Base-by-base conservation (phyloP, 805 yeast species). In the Ogataea pini region DNA sequence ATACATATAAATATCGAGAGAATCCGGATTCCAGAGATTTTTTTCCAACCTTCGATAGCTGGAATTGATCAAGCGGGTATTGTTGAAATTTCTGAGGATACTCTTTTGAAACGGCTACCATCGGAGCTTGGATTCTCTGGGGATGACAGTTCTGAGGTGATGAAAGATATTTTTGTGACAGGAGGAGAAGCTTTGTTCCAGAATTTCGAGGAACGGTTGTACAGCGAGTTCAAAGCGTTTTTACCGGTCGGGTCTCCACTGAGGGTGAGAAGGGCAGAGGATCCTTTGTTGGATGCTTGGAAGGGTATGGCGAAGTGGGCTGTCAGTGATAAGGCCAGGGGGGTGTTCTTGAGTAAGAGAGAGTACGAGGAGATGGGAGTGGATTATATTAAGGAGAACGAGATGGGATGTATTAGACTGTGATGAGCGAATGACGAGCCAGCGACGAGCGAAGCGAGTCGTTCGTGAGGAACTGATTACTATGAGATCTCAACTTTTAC, bases 51-150 rank as follows among this genome's bases (percentile, higher is more conserved):
- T 6, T 78, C 85, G 7, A 89, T 94, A 52, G 96, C 95, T 0
- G 99, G 99, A 18, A 73, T 90, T 18, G 99, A 94, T 66, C 98
- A 91, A 69, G 96, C 97, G 0, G 98, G 98, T 22, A 75, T 94
- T n/a, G 63, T 79, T 19, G 98, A 94, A 66, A 69, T 90, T 34
- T 75, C 83, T 47, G 85, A 83, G 54, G 86, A 83, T 49, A 73
- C 89, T 7, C 61, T 91, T 5, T 61, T 79, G 34, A 77, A 82
- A 41, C 76, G 90, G 58, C 72, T 83, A 18, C 80, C 80, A 24
- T 77, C 80, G 0, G 77, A 75, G 48, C 44, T 50, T 5, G 82
- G 82, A 29, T 71, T 69, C 36, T 70, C 77, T 1, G 86, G 83
- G 5, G 84, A 84, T 51, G 72, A 77, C 33, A 67, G 55, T 4